phyloP scores from a whole-genome alignment of 352 stramenopile genomes.

The Pythium aphanidermatum region DNA sequence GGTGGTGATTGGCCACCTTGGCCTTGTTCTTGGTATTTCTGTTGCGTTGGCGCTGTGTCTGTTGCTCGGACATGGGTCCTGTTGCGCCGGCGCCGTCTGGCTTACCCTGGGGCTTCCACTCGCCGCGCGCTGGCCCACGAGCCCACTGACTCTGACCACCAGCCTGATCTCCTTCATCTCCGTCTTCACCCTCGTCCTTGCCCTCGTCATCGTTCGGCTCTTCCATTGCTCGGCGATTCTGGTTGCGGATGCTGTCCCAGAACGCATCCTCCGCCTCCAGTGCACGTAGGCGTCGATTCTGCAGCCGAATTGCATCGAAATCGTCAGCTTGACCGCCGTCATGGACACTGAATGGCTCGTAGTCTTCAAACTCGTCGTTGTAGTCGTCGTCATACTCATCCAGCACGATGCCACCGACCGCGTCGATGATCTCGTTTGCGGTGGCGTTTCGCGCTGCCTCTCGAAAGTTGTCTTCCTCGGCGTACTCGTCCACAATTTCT shows the following conservation, averaged over 20 bases:
- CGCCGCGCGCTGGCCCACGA: conserved; percentile 2
- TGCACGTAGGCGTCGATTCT: conserved; percentile 25
- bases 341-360: conserved; percentile 33
- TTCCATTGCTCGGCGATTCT: conserved; percentile 21
- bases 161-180: conserved; percentile 10
- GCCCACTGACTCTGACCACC: conserved; percentile 3
- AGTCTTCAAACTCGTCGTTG: conserved; percentile 84
- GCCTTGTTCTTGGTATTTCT: conserved; percentile 61
- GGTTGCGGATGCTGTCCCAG: conserved; percentile 36
- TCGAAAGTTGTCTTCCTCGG: conserved; percentile 17
- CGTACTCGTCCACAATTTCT: conserved; percentile 28
- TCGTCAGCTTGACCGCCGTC: conserved; percentile 22
- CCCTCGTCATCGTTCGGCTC: conserved; percentile 14
- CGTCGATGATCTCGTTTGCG: background rate
- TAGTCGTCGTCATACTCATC: conserved; percentile 68
- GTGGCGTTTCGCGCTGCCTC: conserved; percentile 6
- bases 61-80: conserved; percentile 9
- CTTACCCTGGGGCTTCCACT: conserved; percentile 3
- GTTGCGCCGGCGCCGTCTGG: background rate
- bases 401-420: conserved; percentile 2
- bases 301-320: conserved; percentile 25
- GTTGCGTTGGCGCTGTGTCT: conserved; percentile 24
- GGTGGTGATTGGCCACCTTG: conserved; percentile 75
- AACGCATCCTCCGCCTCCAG: conserved; percentile 31
- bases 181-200: conserved; percentile 14